Conservation (phyloP, 768 basidiomycete species). For the Tulasnella sp. region DNA sequence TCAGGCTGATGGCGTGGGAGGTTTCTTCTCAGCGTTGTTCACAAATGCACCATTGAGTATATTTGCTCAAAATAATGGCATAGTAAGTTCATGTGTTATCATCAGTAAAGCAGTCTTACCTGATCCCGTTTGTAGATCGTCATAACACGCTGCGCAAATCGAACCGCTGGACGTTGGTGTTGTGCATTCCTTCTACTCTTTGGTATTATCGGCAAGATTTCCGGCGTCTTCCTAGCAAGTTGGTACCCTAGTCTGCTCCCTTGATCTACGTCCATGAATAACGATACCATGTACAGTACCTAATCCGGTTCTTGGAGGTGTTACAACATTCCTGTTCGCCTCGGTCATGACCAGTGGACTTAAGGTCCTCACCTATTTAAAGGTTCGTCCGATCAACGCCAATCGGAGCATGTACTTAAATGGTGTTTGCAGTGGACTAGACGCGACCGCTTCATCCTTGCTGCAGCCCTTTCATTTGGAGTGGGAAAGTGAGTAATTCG, state of each 20-base stretch:
- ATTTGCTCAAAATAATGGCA: slow-evolving; percentile 75
- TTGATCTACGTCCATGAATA: neutral
- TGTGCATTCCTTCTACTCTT: slow-evolving; percentile 68
- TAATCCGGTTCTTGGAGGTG: slow-evolving; percentile 67
- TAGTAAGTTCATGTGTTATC: slow-evolving; percentile 21
- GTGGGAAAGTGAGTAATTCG: slow-evolving; percentile 25
- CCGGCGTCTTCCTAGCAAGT: slow-evolving; percentile 72
- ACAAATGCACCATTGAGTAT: slow-evolving; percentile 70
- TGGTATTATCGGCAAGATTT: slow-evolving; percentile 67
- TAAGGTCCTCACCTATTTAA: slow-evolving; percentile 48
- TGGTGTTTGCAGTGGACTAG: slow-evolving; percentile 36
- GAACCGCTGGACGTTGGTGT: slow-evolving; percentile 65
- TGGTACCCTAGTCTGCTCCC: slow-evolving; percentile 18
- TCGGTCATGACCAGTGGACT: slow-evolving; percentile 58
- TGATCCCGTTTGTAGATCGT: slow-evolving; percentile 35
- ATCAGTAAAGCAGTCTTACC: neutral
- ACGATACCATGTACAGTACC: slow-evolving; percentile 36
- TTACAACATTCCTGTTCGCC: slow-evolving; percentile 78
- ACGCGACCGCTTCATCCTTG: slow-evolving; percentile 24
- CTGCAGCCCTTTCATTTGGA: slow-evolving; percentile 24
- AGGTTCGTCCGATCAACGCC: slow-evolving; percentile 16
- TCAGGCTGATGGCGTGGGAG: slow-evolving; percentile 66
- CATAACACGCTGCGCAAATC: slow-evolving; percentile 73
- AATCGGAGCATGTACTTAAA: neutral
- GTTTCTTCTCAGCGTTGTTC: slow-evolving; percentile 65